Evolutionary conservation across 805 yeast genomes (phyloP), one percentile per base, ranked within the genome.

Genomic region (Ogataea dorogensis): DNA sequence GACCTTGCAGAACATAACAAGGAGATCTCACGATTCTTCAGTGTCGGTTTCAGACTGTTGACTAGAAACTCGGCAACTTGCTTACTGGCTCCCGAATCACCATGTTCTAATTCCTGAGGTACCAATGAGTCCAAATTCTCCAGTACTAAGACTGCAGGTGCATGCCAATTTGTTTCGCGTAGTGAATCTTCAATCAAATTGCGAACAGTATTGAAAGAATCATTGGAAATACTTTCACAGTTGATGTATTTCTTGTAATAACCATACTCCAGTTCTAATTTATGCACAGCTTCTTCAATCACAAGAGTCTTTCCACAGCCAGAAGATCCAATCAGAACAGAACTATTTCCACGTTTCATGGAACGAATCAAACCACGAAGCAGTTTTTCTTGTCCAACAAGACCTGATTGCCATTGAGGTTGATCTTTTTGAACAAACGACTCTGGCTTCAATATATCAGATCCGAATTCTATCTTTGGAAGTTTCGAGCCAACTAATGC

Each of bases 231-330:
- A 12, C 66, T 49, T 33, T 77, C 77, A 59, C 93, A 77, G 8
- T 67, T 54, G 45, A 84, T 58, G 41, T 68, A 50, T 46, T 71
- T 68, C 19, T 79, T 56, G 50, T 67, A 56, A 49, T 69, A 71
- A 9, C 80, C 73, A 23, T 67, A 56, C 2, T 62, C 53, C 1
- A 56, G 33, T 7, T 52, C 41, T 5, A 84, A 51, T 7, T 50
- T 48, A 1, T 61, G 40, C 0, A 68, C 49, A 0, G 83, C 53
- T 17, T 69, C 63, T 3, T 67, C 58, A 11, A 79, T 51, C 2
- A 82, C 43, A 2, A 77, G 59, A 0, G 93, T 65, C 55, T 91
- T 91, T 0, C 98, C 98, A 43, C 86, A 73, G 0, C 96, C 97
- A 1, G 85, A 65, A 15, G 79, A 61, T 0, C 97, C 98, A 47